Evolutionary conservation across 306 rosid genomes (phyloP).

Genomic region (Castanea sativa): DNA sequence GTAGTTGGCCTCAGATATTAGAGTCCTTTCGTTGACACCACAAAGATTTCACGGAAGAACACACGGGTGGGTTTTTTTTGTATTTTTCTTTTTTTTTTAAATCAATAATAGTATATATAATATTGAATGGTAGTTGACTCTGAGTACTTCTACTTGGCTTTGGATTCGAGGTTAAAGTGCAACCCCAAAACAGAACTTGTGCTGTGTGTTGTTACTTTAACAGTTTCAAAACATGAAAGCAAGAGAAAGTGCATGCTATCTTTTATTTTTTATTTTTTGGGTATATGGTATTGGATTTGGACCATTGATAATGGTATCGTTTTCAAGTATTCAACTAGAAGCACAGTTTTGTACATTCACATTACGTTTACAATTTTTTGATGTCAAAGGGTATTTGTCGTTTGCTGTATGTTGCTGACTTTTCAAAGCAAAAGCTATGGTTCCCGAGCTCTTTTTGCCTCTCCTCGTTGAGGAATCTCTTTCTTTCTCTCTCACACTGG

Average conservation of each 20-base stretch:
- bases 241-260: constrained; percentile 44
- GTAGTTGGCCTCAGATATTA: constrained; percentile 34
- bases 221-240: constrained; percentile 51
- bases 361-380: constrained; percentile 19
- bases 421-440: constrained; percentile 29
- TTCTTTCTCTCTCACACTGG: constrained; percentile 17
- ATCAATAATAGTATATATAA: neutral
- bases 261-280: neutral
- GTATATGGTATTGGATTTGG: too few relatives aligned
- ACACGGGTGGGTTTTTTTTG: constrained; percentile 25
- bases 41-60: neutral
- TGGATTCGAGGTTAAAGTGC: constrained; percentile 65
- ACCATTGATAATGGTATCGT: neutral
- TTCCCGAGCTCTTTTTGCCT: constrained; percentile 31
- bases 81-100: neutral
- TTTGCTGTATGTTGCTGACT: constrained; percentile 37
- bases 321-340: neutral
- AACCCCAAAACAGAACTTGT: constrained; percentile 22
- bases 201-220: constrained; percentile 43
- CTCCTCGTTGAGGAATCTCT: constrained; percentile 88
- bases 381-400: constrained; percentile 35
- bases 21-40: constrained; percentile 23
- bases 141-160: constrained; percentile 27
- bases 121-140: constrained; percentile 53
- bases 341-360: neutral